phyloP scores from a whole-genome alignment of 2,329 filamentous ascomycete species.

The Epichloe elymi region DNA sequence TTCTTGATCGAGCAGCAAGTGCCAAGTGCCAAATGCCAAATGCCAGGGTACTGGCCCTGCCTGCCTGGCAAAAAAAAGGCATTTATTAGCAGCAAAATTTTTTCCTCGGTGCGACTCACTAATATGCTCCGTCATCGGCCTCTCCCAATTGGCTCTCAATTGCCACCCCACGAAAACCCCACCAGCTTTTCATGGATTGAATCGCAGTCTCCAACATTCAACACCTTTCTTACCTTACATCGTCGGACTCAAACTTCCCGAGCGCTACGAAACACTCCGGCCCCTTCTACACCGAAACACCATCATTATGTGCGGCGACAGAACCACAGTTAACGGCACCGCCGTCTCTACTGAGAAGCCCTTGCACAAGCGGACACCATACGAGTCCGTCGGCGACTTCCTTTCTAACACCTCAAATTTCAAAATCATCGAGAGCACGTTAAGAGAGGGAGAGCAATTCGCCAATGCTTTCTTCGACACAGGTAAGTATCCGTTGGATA shows the following conservation, averaged over 20 bases:
- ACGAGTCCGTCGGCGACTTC: constrained; percentile 8
- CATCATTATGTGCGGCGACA: constrained; percentile 2
- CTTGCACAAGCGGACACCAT: constrained; percentile 1
- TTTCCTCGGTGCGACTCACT: not conserved
- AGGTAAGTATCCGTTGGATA: not conserved
- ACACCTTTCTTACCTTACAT: not conserved
- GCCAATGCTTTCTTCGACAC: constrained; percentile 70
- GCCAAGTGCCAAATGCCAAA: not conserved
- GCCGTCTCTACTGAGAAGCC: constrained; percentile 1
- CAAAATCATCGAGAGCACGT: constrained; percentile 7
- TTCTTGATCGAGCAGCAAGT: not conserved
- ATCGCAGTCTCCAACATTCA: not conserved
- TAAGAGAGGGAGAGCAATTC: constrained; percentile 64
- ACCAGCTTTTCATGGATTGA: not conserved
- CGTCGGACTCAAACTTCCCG: not conserved
- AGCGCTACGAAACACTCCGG: no score
- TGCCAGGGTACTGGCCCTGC: not conserved
- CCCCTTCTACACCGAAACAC: not conserved
- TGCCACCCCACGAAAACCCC: not conserved
- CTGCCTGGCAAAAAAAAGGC: no score
- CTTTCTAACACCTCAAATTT: constrained; percentile 9
- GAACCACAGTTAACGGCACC: not conserved
- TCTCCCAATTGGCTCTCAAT: not conserved
- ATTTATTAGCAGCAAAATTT: not conserved
- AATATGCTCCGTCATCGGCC: constrained; percentile 1